Conservation (phyloP, 768 basidiomycete genomes). For the Hebeloma cylindrosporum region DNA sequence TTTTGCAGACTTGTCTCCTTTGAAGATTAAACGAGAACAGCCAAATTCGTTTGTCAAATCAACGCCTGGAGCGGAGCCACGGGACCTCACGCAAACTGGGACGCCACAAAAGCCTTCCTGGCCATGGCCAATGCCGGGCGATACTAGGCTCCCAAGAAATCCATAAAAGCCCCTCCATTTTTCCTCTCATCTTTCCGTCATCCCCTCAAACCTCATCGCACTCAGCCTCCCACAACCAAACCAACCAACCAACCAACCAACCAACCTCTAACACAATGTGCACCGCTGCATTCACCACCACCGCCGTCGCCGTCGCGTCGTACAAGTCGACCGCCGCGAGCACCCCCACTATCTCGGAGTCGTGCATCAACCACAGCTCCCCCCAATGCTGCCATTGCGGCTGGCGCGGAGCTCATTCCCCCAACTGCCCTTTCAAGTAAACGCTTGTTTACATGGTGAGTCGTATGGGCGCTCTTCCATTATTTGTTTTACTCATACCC, state of each 20-base stretch:
- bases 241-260: neutral
- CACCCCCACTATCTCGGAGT: conserved; percentile 24
- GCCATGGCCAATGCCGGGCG: conserved; percentile 30
- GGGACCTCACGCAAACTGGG: conserved; percentile 33
- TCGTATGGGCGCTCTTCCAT: conserved; percentile 13
- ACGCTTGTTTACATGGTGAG: conserved; percentile 11
- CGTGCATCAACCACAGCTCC: conserved; percentile 50
- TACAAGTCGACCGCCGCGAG: conserved; percentile 20
- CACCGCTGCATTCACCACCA: conserved; percentile 13
- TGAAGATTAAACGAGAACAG: conserved; percentile 11
- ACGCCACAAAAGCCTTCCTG: conserved; percentile 30
- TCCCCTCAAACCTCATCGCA: conserved; percentile 21
- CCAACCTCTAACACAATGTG: conserved; percentile 15
- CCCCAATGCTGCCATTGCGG: conserved; percentile 82
- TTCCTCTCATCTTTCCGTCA: conserved; percentile 19
- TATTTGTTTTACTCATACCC: conserved; percentile 4
- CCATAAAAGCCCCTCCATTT: conserved; percentile 35
- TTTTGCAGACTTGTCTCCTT: conserved; percentile 22
- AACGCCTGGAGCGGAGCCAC: conserved; percentile 39
- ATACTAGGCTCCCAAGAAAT: conserved; percentile 20
- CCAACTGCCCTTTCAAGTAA: conserved; percentile 51
- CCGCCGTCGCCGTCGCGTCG: conserved; percentile 21
- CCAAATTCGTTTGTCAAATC: conserved; percentile 35
- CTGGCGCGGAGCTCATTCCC: conserved; percentile 59
- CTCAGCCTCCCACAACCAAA: neutral